Base-by-base conservation (phyloP, 352 stramenopile genomes). In the Phytophthora europaea region DNA sequence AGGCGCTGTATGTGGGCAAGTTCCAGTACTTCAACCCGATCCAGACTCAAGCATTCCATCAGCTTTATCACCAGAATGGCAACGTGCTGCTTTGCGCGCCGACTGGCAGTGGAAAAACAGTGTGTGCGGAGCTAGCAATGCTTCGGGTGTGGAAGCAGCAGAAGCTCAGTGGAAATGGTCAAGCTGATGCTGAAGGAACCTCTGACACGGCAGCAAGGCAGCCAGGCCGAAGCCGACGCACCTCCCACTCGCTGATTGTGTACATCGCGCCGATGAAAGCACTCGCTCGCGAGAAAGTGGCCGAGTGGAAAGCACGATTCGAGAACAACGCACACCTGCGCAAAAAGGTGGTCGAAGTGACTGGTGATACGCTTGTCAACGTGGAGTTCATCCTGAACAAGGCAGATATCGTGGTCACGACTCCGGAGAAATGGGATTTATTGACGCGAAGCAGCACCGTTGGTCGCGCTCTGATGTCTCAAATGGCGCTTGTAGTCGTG, bases 201-300 rank as follows among this genome's bases (percentile, higher is more conserved):
- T 57, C 16, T 6, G 59, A 63, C 7, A 20, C 26, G 45, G 12
- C 33, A 13, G 28, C 20, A 6, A 47, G 4, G 7, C 68, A 62
- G 15, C 48, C 48, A 51, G 55, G 33, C 6, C 71, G 34, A 53
- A 22, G 36, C 61, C 45, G 43, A 6, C 66, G 69, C 40, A 28
- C 53, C 9, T 48, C 28, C 6, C 72, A 72, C 18, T 84, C 82
- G 9, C 48, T 94, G 43, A 98, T 98, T 66, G 97, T 99, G 26
- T 99, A 99, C 78, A 98, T 99, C 53, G 98, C 97, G 15, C 98
- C 98, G 9, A 85, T 99, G 26, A 99, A 99, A 65, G 98, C 97
- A 15, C 83, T 99, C 8, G 98, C 98, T 15, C 87, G 96, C 43
- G 98, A 99, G 72, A 93, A 98, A 57, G 87, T 99, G n/a, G 91